These are phyloP conservation scores for Kwoniella sp. DNA, from an alignment of 768 basidiomycete species.

Conservation along the genomic window DNA sequence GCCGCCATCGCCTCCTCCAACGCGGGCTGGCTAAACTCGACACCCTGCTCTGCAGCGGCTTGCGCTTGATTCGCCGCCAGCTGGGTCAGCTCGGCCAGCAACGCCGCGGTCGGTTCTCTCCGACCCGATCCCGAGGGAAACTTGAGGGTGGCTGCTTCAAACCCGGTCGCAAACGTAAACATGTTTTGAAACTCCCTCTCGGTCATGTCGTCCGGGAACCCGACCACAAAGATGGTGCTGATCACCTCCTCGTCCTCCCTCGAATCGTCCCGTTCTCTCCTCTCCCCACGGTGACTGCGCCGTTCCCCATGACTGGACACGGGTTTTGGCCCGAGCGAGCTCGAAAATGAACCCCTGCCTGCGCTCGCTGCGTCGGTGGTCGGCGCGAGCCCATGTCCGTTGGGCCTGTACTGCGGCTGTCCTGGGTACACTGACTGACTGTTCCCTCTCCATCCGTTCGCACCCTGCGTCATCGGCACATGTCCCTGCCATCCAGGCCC, in stretches of 20 bases:
- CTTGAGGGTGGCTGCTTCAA: constrained; percentile 96
- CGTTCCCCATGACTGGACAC: constrained; percentile 13
- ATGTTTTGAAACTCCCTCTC: constrained; percentile 99
- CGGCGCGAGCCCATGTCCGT: background rate
- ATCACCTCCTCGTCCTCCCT: constrained; percentile 65
- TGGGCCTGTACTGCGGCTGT: constrained; percentile 3
- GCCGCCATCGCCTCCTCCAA: constrained; percentile 42
- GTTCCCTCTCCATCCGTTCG: constrained; percentile 10
- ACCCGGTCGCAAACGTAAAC: constrained; percentile 93
- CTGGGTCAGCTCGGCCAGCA: constrained; percentile 34
- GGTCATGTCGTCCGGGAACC: constrained; percentile 98
- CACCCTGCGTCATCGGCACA: background rate
- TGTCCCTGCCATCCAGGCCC: constrained; percentile 6
- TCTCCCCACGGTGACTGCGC: constrained; percentile 7
- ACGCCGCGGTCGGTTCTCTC: constrained; percentile 35
- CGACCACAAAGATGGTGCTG: constrained; percentile 95
- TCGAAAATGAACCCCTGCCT: constrained; percentile 6
- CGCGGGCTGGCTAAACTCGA: constrained; percentile 14
- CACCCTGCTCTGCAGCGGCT: constrained; percentile 13
- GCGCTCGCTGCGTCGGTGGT: constrained; percentile 1
- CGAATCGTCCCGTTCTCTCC: constrained; percentile 21
- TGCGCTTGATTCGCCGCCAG: constrained; percentile 26
- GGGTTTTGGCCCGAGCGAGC: constrained; percentile 9
- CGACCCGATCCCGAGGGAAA: constrained; percentile 67
- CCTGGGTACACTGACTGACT: constrained; percentile 1